Evolutionary conservation across 202 grass and related monocot species (phyloP).

Genomic region (Schoenoplectus tabernaemontani): DNA sequence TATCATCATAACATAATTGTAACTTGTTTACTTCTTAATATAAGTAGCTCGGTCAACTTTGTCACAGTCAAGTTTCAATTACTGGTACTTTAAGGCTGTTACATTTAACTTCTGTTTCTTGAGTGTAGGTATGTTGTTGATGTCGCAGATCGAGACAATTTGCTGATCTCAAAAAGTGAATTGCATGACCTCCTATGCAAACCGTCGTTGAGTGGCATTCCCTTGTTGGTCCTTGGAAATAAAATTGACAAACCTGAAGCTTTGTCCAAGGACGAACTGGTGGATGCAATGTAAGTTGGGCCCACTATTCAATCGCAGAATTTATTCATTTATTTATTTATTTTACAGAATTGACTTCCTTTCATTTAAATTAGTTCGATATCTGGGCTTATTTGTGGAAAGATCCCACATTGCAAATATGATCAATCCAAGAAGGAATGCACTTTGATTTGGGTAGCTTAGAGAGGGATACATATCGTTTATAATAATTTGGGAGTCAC

Average conservation of each 20-base stretch:
- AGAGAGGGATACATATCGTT: too few relatives aligned
- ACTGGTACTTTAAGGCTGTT: background rate
- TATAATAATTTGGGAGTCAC: too few relatives aligned
- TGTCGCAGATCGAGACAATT: slow-evolving; percentile 84
- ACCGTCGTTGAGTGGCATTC: slow-evolving; percentile 69
- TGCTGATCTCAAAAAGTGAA: slow-evolving; percentile 81
- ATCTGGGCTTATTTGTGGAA: background rate
- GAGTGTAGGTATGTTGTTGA: slow-evolving; percentile 86
- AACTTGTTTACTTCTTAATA: too few relatives aligned
- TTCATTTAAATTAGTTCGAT: background rate
- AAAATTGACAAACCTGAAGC: slow-evolving; percentile 89
- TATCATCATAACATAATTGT: background rate
- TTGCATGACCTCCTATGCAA: slow-evolving; percentile 96
- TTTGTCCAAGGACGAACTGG: slow-evolving; percentile 69
- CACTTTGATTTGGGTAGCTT: too few relatives aligned
- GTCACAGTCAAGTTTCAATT: background rate
- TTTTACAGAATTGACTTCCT: slow-evolving; percentile 6
- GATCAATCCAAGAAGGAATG: background rate
- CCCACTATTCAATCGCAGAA: background rate
- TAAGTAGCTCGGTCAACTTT: background rate
- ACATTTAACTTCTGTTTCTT: slow-evolving; percentile 25
- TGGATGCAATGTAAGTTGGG: slow-evolving; percentile 59
- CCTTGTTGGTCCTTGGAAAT: slow-evolving; percentile 86
- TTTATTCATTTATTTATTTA: too few relatives aligned
- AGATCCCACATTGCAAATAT: background rate